Percentiles rank a stretch among this genome's conserved stretches.
Conservation (phyloP, 306 rosid genomes). For the Dryas octopetala region DNA sequence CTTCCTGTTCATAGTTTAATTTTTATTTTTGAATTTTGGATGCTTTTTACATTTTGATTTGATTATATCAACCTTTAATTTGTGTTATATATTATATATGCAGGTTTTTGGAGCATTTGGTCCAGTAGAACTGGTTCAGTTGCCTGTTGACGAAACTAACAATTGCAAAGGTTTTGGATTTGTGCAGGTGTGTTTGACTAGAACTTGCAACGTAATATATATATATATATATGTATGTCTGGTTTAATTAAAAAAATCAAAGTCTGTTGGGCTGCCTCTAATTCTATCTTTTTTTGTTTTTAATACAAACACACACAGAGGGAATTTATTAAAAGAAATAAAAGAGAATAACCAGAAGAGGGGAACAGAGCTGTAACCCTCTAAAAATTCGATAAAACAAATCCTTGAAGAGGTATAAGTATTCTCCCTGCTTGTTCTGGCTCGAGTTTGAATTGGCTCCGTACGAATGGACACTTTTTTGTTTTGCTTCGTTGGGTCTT, state of each 20-base stretch:
- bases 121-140: conserved; percentile 86
- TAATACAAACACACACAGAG: background rate
- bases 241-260: background rate
- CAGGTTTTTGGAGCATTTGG: conserved; percentile 99
- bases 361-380: no score
- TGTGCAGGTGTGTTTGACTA: conserved; percentile 64
- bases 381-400: no score
- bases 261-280: background rate
- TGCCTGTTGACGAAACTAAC: conserved; percentile 89
- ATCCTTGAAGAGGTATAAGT: no score
- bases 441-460: background rate
- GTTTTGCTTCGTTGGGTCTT: background rate
- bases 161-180: conserved; percentile 95
- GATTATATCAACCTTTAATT: conserved; percentile 20
- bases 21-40: background rate
- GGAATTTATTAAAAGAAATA: background rate
- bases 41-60: conserved; percentile 2
- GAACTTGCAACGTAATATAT: background rate
- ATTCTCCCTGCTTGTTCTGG: background rate
- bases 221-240: no score
- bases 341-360: background rate
- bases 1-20: background rate
- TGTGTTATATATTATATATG: conserved; percentile 9
- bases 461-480: background rate
- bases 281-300: no score